A percentile compares a stretch with the other conserved stretches of the same genome.
Conservation (phyloP, 441 rosid species). For the Gossypium gossypioides region DNA sequence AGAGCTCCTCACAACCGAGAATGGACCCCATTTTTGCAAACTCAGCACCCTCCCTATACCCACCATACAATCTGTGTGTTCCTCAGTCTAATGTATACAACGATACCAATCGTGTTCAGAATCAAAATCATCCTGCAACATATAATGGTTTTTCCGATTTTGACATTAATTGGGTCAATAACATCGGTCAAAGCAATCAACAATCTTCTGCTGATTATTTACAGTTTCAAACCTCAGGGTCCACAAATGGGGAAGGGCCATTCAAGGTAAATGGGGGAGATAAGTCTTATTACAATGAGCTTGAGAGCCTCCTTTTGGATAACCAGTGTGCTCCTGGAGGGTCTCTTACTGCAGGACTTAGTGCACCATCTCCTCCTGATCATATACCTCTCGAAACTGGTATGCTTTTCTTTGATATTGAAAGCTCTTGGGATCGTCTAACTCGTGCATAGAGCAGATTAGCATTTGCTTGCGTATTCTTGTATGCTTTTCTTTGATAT, state of each 20-base stretch:
- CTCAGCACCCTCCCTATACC: conserved; percentile 22
- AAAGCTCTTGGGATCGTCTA: conserved; percentile 40
- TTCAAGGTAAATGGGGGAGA: conserved; percentile 15
- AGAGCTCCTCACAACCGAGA: conserved; percentile 16
- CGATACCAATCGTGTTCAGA: conserved; percentile 13
- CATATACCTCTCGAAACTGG: conserved; percentile 30
- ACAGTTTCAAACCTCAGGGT: conserved; percentile 12
- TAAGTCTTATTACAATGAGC: conserved; percentile 15
- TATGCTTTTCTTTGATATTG: conserved; percentile 44
- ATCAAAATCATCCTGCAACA: conserved; percentile 16
- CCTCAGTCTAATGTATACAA: conserved; percentile 22
- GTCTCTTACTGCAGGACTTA: conserved; percentile 17
- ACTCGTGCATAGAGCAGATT: conserved; percentile 22
- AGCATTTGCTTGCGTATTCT: background rate
- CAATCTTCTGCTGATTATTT: conserved; percentile 20
- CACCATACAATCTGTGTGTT: conserved; percentile 17
- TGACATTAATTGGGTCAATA: conserved; percentile 13
- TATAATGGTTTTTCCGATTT: conserved; percentile 15
- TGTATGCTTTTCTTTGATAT: conserved; percentile 42
- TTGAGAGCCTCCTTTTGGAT: conserved; percentile 34
- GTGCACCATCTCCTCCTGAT: conserved; percentile 25
- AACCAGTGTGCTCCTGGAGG: conserved; percentile 21
- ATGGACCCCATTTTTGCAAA: conserved; percentile 4
- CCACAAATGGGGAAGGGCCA: conserved; percentile 17
- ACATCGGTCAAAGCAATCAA: conserved; percentile 14